These are phyloP conservation scores for Naganishia sp. DNA, from an alignment of 1,284 basidiomycete species.

Conservation along the genomic window DNA sequence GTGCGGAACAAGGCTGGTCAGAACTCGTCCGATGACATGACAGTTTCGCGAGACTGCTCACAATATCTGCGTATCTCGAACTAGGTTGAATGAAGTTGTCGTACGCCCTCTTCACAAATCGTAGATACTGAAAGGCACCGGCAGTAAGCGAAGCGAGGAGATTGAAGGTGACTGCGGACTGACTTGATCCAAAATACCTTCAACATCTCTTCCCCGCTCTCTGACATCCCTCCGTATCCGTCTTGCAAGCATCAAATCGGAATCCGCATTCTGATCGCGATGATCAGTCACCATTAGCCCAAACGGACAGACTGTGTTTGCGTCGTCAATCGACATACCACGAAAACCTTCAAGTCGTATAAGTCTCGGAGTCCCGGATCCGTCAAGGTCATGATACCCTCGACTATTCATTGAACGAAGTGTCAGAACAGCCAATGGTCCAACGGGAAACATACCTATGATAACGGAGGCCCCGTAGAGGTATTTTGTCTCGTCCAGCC, in stretches of 20 bases:
- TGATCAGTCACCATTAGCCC: too few relatives aligned
- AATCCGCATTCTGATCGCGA: slow-evolving; percentile 65
- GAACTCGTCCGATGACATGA: not conserved
- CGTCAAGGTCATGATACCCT: slow-evolving; percentile 89
- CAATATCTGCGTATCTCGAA: slow-evolving; percentile 82
- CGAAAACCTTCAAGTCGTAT: slow-evolving; percentile 83
- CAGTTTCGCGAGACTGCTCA: slow-evolving; percentile 51
- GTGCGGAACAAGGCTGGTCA: not conserved
- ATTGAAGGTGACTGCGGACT: slow-evolving; percentile 38
- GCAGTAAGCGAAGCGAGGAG: slow-evolving; percentile 19
- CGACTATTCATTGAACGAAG: slow-evolving; percentile 57
- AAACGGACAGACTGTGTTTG: slow-evolving; percentile 60
- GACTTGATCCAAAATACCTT: slow-evolving; percentile 79
- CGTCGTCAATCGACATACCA: slow-evolving; percentile 33
- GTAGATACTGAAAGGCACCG: slow-evolving; percentile 58
- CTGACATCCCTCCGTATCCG: slow-evolving; percentile 83
- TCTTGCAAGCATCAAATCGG: slow-evolving; percentile 94
- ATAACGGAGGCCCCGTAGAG: slow-evolving; percentile 94
- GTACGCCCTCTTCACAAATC: slow-evolving; percentile 89
- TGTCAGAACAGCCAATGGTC: too few relatives aligned
- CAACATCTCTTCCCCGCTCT: slow-evolving; percentile 81
- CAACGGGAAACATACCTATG: slow-evolving; percentile 63
- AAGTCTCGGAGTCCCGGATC: slow-evolving; percentile 74
- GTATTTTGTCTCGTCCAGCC: slow-evolving; percentile 81
- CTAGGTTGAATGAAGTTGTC: slow-evolving; percentile 94